phyloP scores from a whole-genome alignment of 73 alveolate species.

The Paramecium sonneborni region DNA sequence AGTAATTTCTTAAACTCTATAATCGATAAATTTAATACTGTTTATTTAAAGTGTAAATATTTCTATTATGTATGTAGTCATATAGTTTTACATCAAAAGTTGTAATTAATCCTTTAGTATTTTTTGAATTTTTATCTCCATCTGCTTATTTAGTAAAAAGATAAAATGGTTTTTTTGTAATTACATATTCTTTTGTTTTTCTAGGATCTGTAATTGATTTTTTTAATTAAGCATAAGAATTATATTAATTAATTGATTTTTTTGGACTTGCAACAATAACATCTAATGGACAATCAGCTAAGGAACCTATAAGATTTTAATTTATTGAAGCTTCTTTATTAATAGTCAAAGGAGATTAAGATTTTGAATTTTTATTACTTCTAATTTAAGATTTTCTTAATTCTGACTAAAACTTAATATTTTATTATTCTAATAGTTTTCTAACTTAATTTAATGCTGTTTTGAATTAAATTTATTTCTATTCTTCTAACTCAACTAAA shows the following conservation, averaged over 20 bases:
- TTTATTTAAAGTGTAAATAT: not conserved
- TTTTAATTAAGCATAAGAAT: not conserved
- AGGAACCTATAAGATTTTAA: not conserved
- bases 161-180: slow-evolving; percentile 22
- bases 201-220: not conserved
- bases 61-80: slow-evolving; percentile 13
- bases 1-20: not conserved
- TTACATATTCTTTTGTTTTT: slow-evolving; percentile 11
- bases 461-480: not conserved
- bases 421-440: not conserved
- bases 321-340: not conserved
- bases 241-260: not conserved
- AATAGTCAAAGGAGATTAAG: not conserved
- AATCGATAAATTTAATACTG: not conserved
- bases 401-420: not conserved
- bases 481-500: not conserved
- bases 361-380: not conserved
- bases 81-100: slow-evolving; percentile 3
- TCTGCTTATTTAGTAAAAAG: slow-evolving; percentile 6
- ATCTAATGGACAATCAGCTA: not conserved
- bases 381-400: not conserved
- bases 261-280: slow-evolving; percentile 38
- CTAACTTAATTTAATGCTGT: not conserved
- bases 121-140: slow-evolving; percentile 24
- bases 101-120: slow-evolving; percentile 27